Conservation (phyloP, 495 filamentous ascomycete genomes). For the Penicillium bovifimosum region DNA sequence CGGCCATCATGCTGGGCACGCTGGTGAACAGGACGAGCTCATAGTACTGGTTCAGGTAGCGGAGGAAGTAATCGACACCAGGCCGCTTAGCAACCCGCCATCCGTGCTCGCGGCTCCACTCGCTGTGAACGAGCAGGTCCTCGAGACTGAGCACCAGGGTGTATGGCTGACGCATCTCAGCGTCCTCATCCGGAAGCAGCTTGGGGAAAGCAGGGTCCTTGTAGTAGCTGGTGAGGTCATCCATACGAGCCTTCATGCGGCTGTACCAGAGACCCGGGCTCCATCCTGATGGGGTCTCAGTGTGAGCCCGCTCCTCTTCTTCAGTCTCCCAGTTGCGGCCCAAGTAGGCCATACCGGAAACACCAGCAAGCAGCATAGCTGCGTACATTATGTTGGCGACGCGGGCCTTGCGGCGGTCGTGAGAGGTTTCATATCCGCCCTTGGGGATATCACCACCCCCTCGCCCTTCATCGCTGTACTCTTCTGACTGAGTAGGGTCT, state of each 20-base stretch:
- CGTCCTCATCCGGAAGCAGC: slow-evolving; percentile 83
- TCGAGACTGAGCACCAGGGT: slow-evolving; percentile 89
- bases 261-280: slow-evolving; percentile 69
- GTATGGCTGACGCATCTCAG: slow-evolving; percentile 76
- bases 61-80: slow-evolving; percentile 93
- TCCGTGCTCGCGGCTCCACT: slow-evolving; percentile 89
- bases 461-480: slow-evolving; percentile 44
- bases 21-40: slow-evolving; percentile 94
- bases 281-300: slow-evolving; percentile 68
- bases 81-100: slow-evolving; percentile 95
- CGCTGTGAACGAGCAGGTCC: slow-evolving; percentile 87
- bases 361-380: slow-evolving; percentile 41
- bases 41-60: slow-evolving; percentile 94
- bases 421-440: slow-evolving; percentile 83
- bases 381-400: slow-evolving; percentile 64
- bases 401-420: slow-evolving; percentile 69
- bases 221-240: slow-evolving; percentile 79
- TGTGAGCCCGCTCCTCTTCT: slow-evolving; percentile 58
- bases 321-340: slow-evolving; percentile 83
- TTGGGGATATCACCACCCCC: slow-evolving; percentile 62
- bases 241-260: slow-evolving; percentile 66
- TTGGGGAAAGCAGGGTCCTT: slow-evolving; percentile 94
- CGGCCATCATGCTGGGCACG: slow-evolving; percentile 71
- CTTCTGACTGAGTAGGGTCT: slow-evolving; percentile 45
- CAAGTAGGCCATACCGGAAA: slow-evolving; percentile 58